phyloP scores from a whole-genome alignment of 805 yeast genomes.

The Saccharomycopsis olivae region DNA sequence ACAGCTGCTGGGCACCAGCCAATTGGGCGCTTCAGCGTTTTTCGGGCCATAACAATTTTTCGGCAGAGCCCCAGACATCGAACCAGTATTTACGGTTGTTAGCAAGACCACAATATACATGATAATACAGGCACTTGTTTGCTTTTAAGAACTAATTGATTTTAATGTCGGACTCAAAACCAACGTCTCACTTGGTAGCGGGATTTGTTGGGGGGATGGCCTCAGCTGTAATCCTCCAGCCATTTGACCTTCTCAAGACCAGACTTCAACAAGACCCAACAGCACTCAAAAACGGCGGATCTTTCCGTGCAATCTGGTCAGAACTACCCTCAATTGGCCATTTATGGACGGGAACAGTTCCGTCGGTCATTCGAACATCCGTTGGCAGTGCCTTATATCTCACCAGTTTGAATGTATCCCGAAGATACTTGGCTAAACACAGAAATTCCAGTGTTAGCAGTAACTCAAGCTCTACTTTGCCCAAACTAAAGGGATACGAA shows the following conservation, averaged over 20 bases:
- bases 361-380: constrained; percentile 83
- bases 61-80: too few relatives aligned
- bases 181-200: constrained; percentile 73
- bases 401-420: constrained; percentile 52
- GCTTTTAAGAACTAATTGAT: too few relatives aligned
- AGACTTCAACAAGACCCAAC: constrained; percentile 48
- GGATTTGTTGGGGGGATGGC: constrained; percentile 91
- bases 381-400: constrained; percentile 84
- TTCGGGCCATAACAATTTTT: too few relatives aligned
- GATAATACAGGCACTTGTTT: too few relatives aligned
- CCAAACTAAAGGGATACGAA: constrained; percentile 57
- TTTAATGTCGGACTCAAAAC: too few relatives aligned
- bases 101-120: too few relatives aligned
- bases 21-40: too few relatives aligned
- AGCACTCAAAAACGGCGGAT: not conserved
- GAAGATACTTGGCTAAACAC: constrained; percentile 38
- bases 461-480: constrained; percentile 38
- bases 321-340: constrained; percentile 27
- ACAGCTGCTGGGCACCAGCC: too few relatives aligned
- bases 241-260: constrained; percentile 90
- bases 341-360: constrained; percentile 90
- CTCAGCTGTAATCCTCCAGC: constrained; percentile 82
- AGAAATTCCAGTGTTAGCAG: not conserved
- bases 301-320: not conserved
- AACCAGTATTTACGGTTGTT: too few relatives aligned